These are phyloP conservation scores for Diphasiastrum complanatum DNA, from an alignment of 83 land plant species.

Conservation along the genomic window DNA sequence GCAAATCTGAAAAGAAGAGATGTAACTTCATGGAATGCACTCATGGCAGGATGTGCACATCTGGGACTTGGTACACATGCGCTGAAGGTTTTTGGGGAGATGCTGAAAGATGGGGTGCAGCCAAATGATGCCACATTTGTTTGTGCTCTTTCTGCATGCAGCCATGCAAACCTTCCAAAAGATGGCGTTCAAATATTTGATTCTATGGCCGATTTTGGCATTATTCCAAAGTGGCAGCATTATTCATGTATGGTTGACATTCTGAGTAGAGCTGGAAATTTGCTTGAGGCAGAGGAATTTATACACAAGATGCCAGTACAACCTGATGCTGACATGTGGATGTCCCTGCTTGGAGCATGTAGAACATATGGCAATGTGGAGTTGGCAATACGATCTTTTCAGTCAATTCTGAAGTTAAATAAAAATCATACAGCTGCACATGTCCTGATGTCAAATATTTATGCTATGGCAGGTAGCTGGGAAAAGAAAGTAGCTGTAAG, in stretches of 20 bases:
- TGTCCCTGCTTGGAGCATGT: constrained; percentile 40
- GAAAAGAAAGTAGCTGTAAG: constrained; percentile 34
- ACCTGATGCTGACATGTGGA: constrained; percentile 35
- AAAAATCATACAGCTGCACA: constrained; percentile 24
- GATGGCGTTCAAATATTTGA: constrained; percentile 33
- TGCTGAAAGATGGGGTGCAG: constrained; percentile 24
- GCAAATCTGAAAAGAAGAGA: constrained; percentile 8
- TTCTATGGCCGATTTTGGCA: constrained; percentile 27
- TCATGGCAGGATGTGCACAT: constrained; percentile 36
- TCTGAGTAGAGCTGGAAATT: constrained; percentile 32
- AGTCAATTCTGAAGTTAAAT: constrained; percentile 26
- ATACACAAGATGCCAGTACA: constrained; percentile 22
- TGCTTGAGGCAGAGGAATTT: constrained; percentile 33
- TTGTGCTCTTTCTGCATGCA: constrained; percentile 19
- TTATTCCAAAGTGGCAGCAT: constrained; percentile 29
- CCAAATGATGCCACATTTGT: constrained; percentile 39
- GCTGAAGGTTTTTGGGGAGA: constrained; percentile 19
- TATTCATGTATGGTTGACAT: neutral
- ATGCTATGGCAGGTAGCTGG: constrained; percentile 38
- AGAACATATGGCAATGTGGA: constrained; percentile 31
- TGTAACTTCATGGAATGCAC: constrained; percentile 22
- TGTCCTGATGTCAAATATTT: constrained; percentile 41
- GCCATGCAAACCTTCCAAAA: constrained; percentile 23
- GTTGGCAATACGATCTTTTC: constrained; percentile 30
- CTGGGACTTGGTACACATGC: constrained; percentile 12